Conservation (phyloP, 2,329 filamentous ascomycete species). For the Xylariomycetidae sp. region DNA sequence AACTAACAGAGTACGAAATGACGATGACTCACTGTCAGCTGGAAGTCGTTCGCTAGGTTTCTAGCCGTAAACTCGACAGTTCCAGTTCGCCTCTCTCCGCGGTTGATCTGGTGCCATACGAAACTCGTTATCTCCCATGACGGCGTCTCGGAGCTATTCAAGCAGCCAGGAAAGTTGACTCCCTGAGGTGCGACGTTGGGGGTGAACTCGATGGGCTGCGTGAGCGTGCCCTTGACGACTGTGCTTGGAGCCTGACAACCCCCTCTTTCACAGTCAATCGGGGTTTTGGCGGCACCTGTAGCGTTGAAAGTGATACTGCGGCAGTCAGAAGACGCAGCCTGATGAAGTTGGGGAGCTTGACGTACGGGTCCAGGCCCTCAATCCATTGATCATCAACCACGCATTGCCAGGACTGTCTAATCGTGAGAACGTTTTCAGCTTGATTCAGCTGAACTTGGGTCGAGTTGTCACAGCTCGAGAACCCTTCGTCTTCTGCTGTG, state of each 20-base stretch:
- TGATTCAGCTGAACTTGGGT: constrained; percentile 7
- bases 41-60: constrained; percentile 11
- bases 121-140: constrained; percentile 12
- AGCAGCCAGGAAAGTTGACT: constrained; percentile 12
- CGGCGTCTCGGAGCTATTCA: constrained; percentile 10
- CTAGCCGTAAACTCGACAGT: constrained; percentile 7
- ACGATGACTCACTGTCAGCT: no score
- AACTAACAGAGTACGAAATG: no score
- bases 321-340: no score
- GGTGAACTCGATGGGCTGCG: constrained; percentile 12
- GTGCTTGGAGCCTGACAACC: constrained; percentile 1
- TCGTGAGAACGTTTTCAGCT: no score
- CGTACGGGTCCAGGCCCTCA: background rate
- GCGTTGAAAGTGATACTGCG: constrained; percentile 12
- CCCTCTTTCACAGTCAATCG: constrained; percentile 3
- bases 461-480: constrained; percentile 8
- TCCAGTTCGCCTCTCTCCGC: constrained; percentile 6
- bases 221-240: constrained; percentile 10
- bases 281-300: constrained; percentile 2
- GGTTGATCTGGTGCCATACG: constrained; percentile 12
- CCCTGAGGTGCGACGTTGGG: constrained; percentile 14
- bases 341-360: no score
- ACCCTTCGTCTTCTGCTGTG: constrained; percentile 6
- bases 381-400: constrained; percentile 5
- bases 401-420: constrained; percentile 13